phyloP scores from a whole-genome alignment of 805 yeast species.

The Monosporozyma solicola region DNA sequence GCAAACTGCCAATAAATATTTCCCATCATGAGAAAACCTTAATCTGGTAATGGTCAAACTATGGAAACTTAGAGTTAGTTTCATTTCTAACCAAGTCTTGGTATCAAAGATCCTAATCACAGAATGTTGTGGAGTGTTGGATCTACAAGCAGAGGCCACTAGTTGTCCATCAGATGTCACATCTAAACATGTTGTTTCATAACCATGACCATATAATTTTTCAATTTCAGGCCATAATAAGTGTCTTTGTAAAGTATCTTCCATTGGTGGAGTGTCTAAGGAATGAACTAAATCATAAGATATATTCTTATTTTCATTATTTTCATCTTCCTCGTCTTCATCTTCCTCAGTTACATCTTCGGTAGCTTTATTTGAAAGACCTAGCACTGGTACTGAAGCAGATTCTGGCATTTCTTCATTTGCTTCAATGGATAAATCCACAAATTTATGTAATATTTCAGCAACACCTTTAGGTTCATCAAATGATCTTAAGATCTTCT shows the following conservation, averaged over 20 bases:
- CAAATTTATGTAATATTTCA: slow-evolving; percentile 44
- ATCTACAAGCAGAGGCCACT: slow-evolving; percentile 86
- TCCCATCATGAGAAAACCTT: slow-evolving; percentile 61
- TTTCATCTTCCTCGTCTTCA: slow-evolving; percentile 32
- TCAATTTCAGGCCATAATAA: slow-evolving; percentile 94
- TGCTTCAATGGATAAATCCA: slow-evolving; percentile 34
- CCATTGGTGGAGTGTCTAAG: slow-evolving; percentile 62
- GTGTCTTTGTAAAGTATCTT: slow-evolving; percentile 83
- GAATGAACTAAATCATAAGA: slow-evolving; percentile 40
- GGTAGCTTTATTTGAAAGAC: slow-evolving; percentile 85
- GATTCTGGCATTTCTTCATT: slow-evolving; percentile 53
- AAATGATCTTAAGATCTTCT: slow-evolving; percentile 81
- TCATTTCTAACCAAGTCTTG: slow-evolving; percentile 50
- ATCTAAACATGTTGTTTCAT: slow-evolving; percentile 77
- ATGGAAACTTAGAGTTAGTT: slow-evolving; percentile 56
- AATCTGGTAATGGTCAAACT: slow-evolving; percentile 77
- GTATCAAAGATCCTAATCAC: slow-evolving; percentile 69
- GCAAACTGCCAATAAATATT: slow-evolving; percentile 63
- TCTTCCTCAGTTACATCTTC: slow-evolving; percentile 38
- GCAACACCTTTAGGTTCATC: slow-evolving; percentile 80
- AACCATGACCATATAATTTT: slow-evolving; percentile 95
- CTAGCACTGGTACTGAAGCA: slow-evolving; percentile 88
- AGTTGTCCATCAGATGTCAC: slow-evolving; percentile 51
- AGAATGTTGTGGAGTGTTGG: slow-evolving; percentile 78
- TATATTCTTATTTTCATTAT: slow-evolving; percentile 30